A percentile compares a stretch with the other conserved stretches of the same genome.
phyloP scores from a whole-genome alignment of 116 monocot species.

The Dioscorea cayenensis region DNA sequence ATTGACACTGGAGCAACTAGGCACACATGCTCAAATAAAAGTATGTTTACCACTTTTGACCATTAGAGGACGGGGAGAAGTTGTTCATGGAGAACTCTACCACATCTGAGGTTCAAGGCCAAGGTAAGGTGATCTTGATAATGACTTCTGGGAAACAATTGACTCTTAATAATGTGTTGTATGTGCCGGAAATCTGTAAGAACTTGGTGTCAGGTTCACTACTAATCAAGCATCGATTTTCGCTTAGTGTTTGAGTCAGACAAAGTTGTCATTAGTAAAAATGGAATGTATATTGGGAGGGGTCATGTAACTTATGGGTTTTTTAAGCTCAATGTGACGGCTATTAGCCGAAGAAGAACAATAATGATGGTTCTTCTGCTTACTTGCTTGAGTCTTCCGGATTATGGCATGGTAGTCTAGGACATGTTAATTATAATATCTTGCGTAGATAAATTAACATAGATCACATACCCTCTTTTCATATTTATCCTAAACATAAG shows the following conservation, averaged over 20 bases:
- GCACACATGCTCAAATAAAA: no score
- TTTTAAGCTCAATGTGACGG: background rate
- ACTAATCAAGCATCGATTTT: background rate
- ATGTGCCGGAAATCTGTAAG: background rate
- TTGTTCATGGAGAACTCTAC: constrained; percentile 12
- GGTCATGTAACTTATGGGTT: background rate
- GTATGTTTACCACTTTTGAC: background rate
- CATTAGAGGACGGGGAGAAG: background rate
- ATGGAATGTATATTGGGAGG: background rate
- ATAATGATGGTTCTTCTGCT: constrained; percentile 3
- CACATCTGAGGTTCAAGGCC: background rate
- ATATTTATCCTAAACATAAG: background rate
- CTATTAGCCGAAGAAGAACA: background rate
- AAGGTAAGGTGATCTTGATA: background rate
- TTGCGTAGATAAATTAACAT: background rate
- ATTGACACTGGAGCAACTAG: background rate
- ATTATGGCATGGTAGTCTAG: no score
- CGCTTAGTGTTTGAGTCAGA: no score
- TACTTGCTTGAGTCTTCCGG: no score
- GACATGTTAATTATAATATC: no score
- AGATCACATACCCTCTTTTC: background rate
- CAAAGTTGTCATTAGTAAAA: no score
- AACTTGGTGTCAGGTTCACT: background rate
- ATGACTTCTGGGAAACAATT: no score
- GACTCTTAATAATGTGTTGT: no score